A percentile compares a stretch with the other conserved stretches of the same genome.
Conservation (phyloP, 2,329 filamentous ascomycete genomes). For the Fusarium nisikadoi region DNA sequence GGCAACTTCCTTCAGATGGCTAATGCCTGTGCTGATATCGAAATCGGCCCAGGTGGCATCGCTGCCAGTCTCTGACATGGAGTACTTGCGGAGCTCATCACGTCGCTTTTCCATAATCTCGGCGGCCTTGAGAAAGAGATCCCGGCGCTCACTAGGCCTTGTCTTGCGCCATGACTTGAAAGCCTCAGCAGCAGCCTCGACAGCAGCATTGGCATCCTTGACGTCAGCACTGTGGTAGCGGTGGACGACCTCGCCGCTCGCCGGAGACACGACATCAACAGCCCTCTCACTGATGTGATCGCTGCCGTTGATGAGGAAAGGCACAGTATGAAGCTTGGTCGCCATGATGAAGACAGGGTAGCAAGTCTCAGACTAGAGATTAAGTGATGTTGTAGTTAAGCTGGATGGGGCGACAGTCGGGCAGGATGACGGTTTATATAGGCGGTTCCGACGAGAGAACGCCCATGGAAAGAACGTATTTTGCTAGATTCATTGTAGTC, state of each 20-base stretch:
- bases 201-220: slow-evolving; percentile 64
- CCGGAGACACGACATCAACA: slow-evolving; percentile 68
- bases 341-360: slow-evolving; percentile 27
- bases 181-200: slow-evolving; percentile 69
- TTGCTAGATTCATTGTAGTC: slow-evolving; percentile 1
- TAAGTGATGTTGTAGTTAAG: neutral
- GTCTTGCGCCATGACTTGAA: slow-evolving; percentile 75
- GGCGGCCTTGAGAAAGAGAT: slow-evolving; percentile 76
- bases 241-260: slow-evolving; percentile 62
- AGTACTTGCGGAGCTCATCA: slow-evolving; percentile 69
- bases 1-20: slow-evolving; percentile 57
- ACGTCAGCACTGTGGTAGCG: slow-evolving; percentile 67
- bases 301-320: slow-evolving; percentile 57
- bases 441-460: neutral
- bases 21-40: slow-evolving; percentile 51
- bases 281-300: slow-evolving; percentile 58
- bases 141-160: slow-evolving; percentile 69
- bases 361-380: neutral
- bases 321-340: slow-evolving; percentile 45
- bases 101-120: slow-evolving; percentile 69
- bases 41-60: slow-evolving; percentile 53
- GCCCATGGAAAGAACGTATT: neutral
- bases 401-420: neutral
- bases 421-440: slow-evolving; percentile 30
- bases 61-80: slow-evolving; percentile 62